phyloP scores from a whole-genome alignment of 345 rosid species.

The Eucalyptus marginata region DNA sequence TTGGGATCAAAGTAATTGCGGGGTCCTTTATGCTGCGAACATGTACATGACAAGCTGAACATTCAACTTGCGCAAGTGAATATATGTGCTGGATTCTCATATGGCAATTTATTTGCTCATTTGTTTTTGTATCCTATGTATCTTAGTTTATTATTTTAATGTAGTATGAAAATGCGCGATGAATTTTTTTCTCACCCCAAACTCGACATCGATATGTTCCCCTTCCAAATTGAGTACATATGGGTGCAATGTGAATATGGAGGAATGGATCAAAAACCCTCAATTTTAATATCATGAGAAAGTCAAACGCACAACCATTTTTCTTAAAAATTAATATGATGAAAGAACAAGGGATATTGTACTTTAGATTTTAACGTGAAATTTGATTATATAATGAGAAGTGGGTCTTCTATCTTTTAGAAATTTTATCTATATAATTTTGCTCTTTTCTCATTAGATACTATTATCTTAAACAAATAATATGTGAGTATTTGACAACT shows the following conservation, averaged over 20 bases:
- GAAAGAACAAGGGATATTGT: not conserved
- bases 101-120: not conserved
- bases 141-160: not conserved
- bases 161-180: not conserved
- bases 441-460: not conserved
- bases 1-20: not conserved
- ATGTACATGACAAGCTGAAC: not conserved
- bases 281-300: not conserved
- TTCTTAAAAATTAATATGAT: not conserved
- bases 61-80: not conserved
- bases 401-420: not conserved
- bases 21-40: not conserved
- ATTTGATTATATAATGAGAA: not conserved
- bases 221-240: not conserved
- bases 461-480: not conserved
- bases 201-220: not conserved
- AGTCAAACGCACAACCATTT: fast-evolving
- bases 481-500: not conserved
- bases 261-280: not conserved
- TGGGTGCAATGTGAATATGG: not conserved
- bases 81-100: not conserved
- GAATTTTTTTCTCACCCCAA: not conserved
- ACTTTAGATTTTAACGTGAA: not conserved
- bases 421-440: not conserved
- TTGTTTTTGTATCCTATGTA: not conserved